Conservation (phyloP, 2,329 filamentous ascomycete species). For the Fusarium sp. region DNA sequence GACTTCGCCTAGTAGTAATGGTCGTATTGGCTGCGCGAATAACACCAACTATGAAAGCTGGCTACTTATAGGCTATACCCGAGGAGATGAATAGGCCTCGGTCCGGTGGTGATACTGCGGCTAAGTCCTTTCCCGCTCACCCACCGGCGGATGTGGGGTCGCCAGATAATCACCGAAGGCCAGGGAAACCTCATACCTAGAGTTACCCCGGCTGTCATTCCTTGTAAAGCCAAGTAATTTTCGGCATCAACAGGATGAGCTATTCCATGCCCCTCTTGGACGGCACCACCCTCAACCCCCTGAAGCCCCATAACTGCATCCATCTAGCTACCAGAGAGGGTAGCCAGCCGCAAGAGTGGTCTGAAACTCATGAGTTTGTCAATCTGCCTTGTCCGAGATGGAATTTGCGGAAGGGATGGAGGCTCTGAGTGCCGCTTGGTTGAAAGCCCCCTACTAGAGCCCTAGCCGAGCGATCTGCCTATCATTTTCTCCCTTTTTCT, state of each 20-base stretch:
- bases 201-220: not conserved
- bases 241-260: not conserved
- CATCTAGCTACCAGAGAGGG: slow-evolving; percentile 36
- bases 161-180: not conserved
- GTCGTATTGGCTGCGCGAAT: not conserved
- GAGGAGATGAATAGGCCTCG: not conserved
- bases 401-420: not conserved
- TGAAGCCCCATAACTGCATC: slow-evolving; percentile 81
- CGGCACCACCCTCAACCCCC: slow-evolving; percentile 82
- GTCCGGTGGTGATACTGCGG: not conserved
- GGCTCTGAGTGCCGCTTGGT: not conserved
- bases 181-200: not conserved
- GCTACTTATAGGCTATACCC: not conserved
- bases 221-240: not conserved
- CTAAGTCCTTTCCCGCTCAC: not conserved
- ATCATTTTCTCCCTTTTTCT: not conserved
- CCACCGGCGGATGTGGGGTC: not conserved
- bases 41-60: not conserved
- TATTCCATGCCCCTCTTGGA: slow-evolving; percentile 75
- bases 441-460: not conserved
- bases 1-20: not conserved
- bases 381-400: not conserved
- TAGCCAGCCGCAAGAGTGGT: not conserved
- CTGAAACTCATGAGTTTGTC: not conserved
- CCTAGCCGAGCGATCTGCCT: not conserved